Conservation (phyloP, 2,329 filamentous ascomycete genomes). For the Diaporthe citriasiana region DNA sequence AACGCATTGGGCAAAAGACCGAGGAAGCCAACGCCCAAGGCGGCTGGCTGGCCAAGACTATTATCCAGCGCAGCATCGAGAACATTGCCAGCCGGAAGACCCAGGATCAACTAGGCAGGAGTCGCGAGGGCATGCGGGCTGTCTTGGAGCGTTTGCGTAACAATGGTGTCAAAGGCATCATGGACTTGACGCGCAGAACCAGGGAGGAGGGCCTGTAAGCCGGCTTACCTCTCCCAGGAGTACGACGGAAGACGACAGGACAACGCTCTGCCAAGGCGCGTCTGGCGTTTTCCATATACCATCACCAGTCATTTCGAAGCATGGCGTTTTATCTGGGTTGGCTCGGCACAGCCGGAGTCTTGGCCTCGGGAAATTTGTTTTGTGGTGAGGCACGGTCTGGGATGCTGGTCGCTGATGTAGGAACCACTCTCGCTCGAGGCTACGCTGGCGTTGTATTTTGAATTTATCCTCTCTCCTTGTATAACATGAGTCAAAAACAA, state of each 20-base stretch:
- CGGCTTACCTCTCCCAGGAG: background rate
- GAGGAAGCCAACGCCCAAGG: slow-evolving; percentile 53
- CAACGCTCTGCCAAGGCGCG: background rate
- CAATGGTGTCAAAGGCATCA: slow-evolving; percentile 69
- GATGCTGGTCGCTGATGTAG: slow-evolving; percentile 14
- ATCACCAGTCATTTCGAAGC: slow-evolving; percentile 35
- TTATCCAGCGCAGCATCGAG: slow-evolving; percentile 84
- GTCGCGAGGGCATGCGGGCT: slow-evolving; percentile 85
- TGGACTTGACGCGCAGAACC: slow-evolving; percentile 66
- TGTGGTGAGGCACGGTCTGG: slow-evolving; percentile 19
- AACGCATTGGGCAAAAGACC: slow-evolving; percentile 62
- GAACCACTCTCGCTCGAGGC: slow-evolving; percentile 15
- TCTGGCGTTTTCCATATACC: slow-evolving; percentile 30
- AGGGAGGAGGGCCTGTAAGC: slow-evolving; percentile 49
- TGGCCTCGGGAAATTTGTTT: slow-evolving; percentile 24
- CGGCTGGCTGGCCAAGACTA: slow-evolving; percentile 58
- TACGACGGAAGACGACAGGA: background rate
- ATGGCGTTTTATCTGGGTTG: slow-evolving; percentile 40
- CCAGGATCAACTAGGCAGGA: slow-evolving; percentile 83
- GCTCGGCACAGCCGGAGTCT: slow-evolving; percentile 1
- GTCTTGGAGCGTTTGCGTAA: slow-evolving; percentile 79
- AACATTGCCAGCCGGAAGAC: slow-evolving; percentile 83
- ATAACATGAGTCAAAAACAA: slow-evolving; percentile 28
- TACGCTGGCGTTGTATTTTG: slow-evolving; percentile 9
- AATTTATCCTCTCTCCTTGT: slow-evolving; percentile 36